Conservation (phyloP, 441 rosid genomes). For the Gossypium davidsonii region DNA sequence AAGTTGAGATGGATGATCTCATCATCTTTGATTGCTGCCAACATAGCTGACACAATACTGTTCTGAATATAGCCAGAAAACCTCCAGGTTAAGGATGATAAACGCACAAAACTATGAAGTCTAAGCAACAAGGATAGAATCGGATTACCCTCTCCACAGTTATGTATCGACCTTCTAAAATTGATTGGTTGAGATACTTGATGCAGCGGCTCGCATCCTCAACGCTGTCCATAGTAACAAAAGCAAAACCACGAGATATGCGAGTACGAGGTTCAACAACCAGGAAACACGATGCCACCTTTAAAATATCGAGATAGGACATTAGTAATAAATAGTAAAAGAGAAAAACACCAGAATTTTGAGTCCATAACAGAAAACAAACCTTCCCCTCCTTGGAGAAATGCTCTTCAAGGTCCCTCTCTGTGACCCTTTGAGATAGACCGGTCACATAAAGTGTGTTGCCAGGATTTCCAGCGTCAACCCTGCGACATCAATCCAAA, state of each 20-base stretch:
- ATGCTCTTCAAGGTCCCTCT: constrained; percentile 51
- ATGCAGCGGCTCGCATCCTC: constrained; percentile 74
- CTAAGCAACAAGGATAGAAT: constrained; percentile 18
- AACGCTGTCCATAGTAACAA: too few relatives aligned
- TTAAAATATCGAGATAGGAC: not conserved
- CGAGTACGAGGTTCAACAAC: constrained; percentile 92
- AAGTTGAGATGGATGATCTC: constrained; percentile 78
- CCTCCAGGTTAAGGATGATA: constrained; percentile 59
- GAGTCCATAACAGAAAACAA: not conserved
- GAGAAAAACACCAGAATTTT: not conserved
- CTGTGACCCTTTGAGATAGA: constrained; percentile 81
- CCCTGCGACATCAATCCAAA: constrained; percentile 31
- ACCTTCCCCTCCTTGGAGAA: too few relatives aligned
- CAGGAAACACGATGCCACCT: constrained; percentile 89
- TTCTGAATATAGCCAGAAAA: constrained; percentile 68
- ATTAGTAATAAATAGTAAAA: not conserved
- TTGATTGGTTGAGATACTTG: constrained; percentile 76
- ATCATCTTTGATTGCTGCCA: constrained; percentile 98
- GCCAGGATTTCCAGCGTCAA: constrained; percentile 52
- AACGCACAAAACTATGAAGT: constrained; percentile 21
- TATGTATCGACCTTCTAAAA: constrained; percentile 87
- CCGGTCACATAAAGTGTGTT: constrained; percentile 92
- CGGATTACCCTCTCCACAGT: constrained; percentile 93
- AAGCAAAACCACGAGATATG: constrained; percentile 66
- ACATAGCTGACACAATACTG: constrained; percentile 40